phyloP scores from a whole-genome alignment of 2,329 filamentous ascomycete genomes.

The Ophiostoma novo-ulmi region DNA sequence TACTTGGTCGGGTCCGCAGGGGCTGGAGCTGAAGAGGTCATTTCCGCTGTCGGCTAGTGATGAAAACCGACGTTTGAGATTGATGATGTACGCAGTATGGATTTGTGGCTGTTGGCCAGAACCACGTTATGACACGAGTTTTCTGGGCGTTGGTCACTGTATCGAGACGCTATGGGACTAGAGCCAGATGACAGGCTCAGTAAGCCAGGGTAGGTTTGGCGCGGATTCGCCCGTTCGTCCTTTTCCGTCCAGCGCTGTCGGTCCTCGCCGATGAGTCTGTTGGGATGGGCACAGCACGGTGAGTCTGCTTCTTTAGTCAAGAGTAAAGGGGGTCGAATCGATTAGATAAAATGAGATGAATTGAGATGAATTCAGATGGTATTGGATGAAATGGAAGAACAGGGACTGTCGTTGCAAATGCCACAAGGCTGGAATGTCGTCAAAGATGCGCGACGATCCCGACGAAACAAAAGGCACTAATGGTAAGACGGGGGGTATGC shows the following conservation, averaged over 20 bases:
- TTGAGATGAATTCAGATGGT: background rate
- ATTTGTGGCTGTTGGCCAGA: background rate
- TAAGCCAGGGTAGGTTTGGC: background rate
- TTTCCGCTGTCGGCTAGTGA: constrained; percentile 16
- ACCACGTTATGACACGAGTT: background rate
- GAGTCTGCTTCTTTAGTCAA: background rate
- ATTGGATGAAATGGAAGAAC: background rate
- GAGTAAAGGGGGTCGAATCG: too few relatives aligned
- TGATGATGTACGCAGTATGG: background rate
- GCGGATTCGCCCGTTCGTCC: background rate
- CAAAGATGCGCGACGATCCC: background rate
- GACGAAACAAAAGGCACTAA: background rate
- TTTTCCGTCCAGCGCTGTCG: background rate
- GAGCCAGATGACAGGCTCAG: background rate
- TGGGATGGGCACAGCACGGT: background rate
- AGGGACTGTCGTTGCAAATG: background rate
- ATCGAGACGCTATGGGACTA: background rate
- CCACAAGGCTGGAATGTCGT: background rate
- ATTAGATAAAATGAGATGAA: background rate
- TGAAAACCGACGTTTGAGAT: background rate
- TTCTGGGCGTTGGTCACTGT: background rate
- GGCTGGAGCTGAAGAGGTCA: constrained; percentile 21
- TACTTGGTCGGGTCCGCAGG: constrained; percentile 22
- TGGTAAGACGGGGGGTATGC: background rate
- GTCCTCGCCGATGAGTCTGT: background rate